These are phyloP conservation scores for Penicillium freii DNA, from an alignment of 2,329 filamentous ascomycete species.

Conservation along the genomic window DNA sequence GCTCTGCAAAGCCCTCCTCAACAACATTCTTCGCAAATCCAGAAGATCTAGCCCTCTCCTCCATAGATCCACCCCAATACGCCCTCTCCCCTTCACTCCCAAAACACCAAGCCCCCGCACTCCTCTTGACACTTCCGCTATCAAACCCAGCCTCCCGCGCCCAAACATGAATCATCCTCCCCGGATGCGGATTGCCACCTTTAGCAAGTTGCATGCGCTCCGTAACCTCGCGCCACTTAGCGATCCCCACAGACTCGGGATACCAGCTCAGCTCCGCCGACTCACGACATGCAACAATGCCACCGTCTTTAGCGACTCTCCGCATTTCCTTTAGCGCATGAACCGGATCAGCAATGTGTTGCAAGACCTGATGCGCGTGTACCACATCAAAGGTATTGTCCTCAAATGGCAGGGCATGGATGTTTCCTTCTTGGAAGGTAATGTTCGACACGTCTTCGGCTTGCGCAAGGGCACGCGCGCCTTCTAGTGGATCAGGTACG, in stretches of 20 bases:
- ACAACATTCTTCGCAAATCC: conserved; percentile 32
- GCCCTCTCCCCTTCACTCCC: conserved; percentile 31
- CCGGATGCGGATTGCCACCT: conserved; percentile 32
- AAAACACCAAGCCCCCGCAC: conserved; percentile 39
- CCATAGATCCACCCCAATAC: conserved; percentile 40
- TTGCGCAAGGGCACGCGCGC: conserved; percentile 34
- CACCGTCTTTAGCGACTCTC: conserved; percentile 52
- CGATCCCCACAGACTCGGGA: conserved; percentile 30
- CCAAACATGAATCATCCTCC: conserved; percentile 35
- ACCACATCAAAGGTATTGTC: conserved; percentile 59
- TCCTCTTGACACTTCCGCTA: conserved; percentile 22
- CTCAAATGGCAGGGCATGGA: conserved; percentile 40
- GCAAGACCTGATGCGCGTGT: conserved; percentile 58
- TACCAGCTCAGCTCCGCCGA: conserved; percentile 35
- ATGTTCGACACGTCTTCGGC: conserved; percentile 34
- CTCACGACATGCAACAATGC: conserved; percentile 53
- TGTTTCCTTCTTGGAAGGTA: conserved; percentile 40
- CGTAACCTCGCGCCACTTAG: conserved; percentile 25
- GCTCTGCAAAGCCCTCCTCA: conserved; percentile 31
- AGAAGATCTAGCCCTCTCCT: conserved; percentile 27
- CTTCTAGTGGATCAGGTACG: conserved; percentile 31
- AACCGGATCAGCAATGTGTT: conserved; percentile 55
- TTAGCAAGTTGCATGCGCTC: conserved; percentile 22
- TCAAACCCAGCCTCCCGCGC: conserved; percentile 38
- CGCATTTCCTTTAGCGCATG: conserved; percentile 55